Base-by-base conservation (phyloP, 2,329 filamentous ascomycete species). In the Cylindrodendrum hubeiense region DNA sequence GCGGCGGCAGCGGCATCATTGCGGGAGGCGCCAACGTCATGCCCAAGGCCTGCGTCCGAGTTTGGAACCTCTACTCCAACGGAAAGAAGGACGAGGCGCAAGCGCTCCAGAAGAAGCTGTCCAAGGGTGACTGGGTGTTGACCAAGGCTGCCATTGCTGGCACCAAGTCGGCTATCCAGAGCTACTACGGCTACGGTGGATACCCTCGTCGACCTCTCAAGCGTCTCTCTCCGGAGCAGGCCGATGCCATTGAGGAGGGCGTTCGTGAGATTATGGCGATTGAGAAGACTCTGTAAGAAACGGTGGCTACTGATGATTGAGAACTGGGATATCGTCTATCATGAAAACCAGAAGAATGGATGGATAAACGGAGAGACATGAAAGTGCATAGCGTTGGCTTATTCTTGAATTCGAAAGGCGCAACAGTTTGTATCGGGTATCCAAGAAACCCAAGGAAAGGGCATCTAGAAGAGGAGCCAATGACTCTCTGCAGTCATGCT, bases 1-100 rank as follows among this genome's bases (percentile, higher is more conserved):
- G 89, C 51, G 93, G 93, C 51, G 93, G 93, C 46, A 91, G 89
- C 60, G 93, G 94, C 33, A 94, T 96, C 79, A 96, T 97, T 74
- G 93, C 93, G 17, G 94, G 94, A 21, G 90, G 92, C 44, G 94
- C 93, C 66, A 97, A 97, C 76, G 90, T 97, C 63, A 89, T 95
- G 80, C 94, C 94, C 54, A 94, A 95, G 83, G 84, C 92, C 7
- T 95, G 93, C 75, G 91, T 92, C 53, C 89, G 87, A 77, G 88
- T 97, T 28, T 94, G 93, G 91, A 87, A 93, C 76, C 84, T 95
- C 58, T 95, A 91, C 78, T 84, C 84, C 9, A 85, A 90, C 73
- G 93, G 93, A 46, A 91, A 93, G 81, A 86, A 85, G 60, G 90
- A 92, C 39, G 92, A 97, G 82, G 91, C 93, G 7, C 87, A 91